Conservation (phyloP, 1,284 basidiomycete genomes). For the Ustilago curta region DNA sequence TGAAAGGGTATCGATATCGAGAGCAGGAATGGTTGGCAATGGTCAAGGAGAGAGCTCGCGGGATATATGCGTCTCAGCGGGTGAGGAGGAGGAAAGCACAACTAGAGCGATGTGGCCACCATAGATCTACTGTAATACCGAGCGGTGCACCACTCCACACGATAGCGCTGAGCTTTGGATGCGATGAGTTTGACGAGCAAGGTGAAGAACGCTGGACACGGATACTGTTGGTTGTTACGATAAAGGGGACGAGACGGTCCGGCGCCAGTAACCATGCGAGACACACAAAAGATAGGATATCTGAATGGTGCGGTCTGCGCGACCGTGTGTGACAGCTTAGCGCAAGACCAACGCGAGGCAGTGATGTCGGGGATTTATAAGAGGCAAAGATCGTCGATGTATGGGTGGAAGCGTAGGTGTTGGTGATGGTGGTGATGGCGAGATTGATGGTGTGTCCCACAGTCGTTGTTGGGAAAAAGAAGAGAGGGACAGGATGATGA, state of each 20-base stretch:
- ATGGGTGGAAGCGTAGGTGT: neutral
- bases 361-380: neutral
- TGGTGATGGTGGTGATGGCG: slow-evolving; percentile 1
- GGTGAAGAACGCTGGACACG: neutral
- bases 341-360: neutral
- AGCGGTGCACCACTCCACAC: too few species aligned
- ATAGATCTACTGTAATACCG: neutral
- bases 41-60: neutral
- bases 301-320: too few species aligned
- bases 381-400: neutral
- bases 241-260: neutral
- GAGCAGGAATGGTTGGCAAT: neutral
- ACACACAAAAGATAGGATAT: too few species aligned
- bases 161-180: neutral
- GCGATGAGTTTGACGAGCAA: neutral
- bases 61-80: neutral
- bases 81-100: neutral
- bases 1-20: neutral
- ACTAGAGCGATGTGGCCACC: neutral
- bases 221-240: neutral
- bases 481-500: neutral
- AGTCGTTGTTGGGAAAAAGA: neutral
- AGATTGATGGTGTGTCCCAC: neutral
- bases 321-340: neutral
- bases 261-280: neutral